Evolutionary conservation across 768 basidiomycete genomes (phyloP), one percentile per base, ranked within the genome.

Genomic region (Daedaleopsis sinensis): DNA sequence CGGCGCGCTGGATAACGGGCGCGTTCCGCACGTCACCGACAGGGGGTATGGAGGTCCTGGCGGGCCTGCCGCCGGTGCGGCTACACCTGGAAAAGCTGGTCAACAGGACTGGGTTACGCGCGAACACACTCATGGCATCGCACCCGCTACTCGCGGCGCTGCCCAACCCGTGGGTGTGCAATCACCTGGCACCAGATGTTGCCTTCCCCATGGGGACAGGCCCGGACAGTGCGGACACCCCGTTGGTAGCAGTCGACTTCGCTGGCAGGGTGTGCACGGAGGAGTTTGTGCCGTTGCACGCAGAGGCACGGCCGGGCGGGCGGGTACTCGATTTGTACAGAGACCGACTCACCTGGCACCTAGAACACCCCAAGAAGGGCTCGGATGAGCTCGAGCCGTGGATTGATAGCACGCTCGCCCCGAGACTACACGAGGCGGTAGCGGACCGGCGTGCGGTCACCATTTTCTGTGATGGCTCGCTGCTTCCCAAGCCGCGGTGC

Each of bases 1-100:
- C 65, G 1, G 56, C 59, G 8, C 35, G 64, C 18, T 67, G 68
- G 68, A 69, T 69, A 38, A 63, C 63, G 0, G 64, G 68, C 9
- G 56, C 53, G 4, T 69, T 69, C 38, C 38, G 57, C 12, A 67
- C 65, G 13, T 65, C 65, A 11, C 68, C 68, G 2, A 47, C 62
- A 11, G 58, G 63, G 0, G 65, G 63, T 3, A 57, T 69, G 52
- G 60, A 67, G 24, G 59, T 59, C 7, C 42, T 64, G 13, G 68
- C 66, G 1, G 68, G 64, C 9, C 36, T 69, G 6, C 43, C 64
- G 6, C 68, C 68, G 1, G 46, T 69, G 2, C 53, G 52, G 35
- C 58, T 62, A 15, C 58, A 63, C 19, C 38, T 66, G n/a, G 59
- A 63, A 48, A 60, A 58, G 42, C 38, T 61, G 4, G 55, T 67